Percentiles rank a stretch among this genome's conserved stretches.
These are phyloP conservation scores for Acorus calamus DNA, from an alignment of 106 monocot species.

Conservation along the genomic window DNA sequence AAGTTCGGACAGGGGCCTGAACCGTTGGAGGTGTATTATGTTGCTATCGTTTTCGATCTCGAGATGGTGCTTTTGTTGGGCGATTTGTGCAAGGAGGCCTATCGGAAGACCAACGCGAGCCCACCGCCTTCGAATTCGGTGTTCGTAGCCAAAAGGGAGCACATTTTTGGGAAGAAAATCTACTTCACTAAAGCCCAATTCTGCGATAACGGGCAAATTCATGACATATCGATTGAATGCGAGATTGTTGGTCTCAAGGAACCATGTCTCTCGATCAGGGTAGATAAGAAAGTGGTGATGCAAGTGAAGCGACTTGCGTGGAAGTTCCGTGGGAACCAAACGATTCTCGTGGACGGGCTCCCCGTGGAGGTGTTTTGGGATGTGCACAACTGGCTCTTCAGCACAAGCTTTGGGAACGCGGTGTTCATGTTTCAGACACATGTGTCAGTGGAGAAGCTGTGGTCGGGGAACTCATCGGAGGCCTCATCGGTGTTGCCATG, in stretches of 20 bases:
- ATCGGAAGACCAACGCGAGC: conserved; percentile 13
- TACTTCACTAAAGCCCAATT: conserved; percentile 41
- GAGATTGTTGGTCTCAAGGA: conserved; percentile 14
- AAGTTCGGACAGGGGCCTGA: conserved; percentile 36
- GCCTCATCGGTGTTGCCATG: neutral
- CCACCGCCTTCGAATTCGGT: conserved; percentile 9
- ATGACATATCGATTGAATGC: conserved; percentile 31
- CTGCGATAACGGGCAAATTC: conserved; percentile 18
- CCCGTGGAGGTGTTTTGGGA: conserved; percentile 53
- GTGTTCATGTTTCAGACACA: conserved; percentile 44
- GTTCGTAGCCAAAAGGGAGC: conserved; percentile 26
- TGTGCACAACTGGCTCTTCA: conserved; percentile 37
- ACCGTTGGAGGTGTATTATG: conserved; percentile 28
- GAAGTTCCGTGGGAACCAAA: conserved; percentile 52
- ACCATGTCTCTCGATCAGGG: conserved; percentile 19
- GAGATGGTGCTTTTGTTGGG: conserved; percentile 46
- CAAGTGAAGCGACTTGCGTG: conserved; percentile 27
- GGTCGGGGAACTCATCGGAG: neutral
- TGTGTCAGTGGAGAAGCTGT: conserved; percentile 15
- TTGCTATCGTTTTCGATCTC: conserved; percentile 21
- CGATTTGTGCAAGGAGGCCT: conserved; percentile 23
- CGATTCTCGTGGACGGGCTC: conserved; percentile 29
- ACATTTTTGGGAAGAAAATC: conserved; percentile 21
- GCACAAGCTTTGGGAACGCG: conserved; percentile 13
- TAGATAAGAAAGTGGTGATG: conserved; percentile 34